Conservation (phyloP, 2,329 filamentous ascomycete species). For the Hypoxylon sp. region DNA sequence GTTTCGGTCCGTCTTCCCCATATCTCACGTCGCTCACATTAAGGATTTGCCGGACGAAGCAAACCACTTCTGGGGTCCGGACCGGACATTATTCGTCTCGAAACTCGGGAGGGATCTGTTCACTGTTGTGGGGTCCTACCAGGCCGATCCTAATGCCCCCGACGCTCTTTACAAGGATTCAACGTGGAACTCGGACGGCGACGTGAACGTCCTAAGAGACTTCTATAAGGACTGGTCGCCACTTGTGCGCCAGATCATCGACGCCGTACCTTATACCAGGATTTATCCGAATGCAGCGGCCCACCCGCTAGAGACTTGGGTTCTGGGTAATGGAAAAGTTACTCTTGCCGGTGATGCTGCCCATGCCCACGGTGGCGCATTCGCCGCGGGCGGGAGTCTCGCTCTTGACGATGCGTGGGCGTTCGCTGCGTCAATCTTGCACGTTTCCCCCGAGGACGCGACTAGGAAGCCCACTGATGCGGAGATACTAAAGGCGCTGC, state of each 20-base stretch:
- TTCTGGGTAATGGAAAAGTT: conserved; percentile 56
- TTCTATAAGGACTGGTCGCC: conserved; percentile 62
- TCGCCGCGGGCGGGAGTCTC: conserved; percentile 59
- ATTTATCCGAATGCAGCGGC: conserved; percentile 62
- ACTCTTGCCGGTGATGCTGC: conserved; percentile 60
- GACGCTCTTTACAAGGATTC: conserved; percentile 53
- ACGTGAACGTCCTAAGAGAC: conserved; percentile 56
- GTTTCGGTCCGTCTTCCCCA: conserved; percentile 62
- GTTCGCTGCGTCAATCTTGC: conserved; percentile 57
- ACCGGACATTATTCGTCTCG: conserved; percentile 61
- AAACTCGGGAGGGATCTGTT: conserved; percentile 60
- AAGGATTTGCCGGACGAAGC: conserved; percentile 60
- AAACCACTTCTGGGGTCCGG: conserved; percentile 61
- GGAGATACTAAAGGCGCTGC: conserved; percentile 53
- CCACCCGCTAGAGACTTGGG: conserved; percentile 59
- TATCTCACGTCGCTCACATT: conserved; percentile 58
- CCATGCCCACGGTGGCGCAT: conserved; percentile 60
- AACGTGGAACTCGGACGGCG: conserved; percentile 59
- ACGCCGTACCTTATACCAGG: conserved; percentile 58
- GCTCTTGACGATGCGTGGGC: conserved; percentile 62
- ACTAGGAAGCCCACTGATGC: conserved; percentile 17
- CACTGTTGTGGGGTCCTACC: conserved; percentile 61
- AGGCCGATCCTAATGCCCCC: conserved; percentile 56
- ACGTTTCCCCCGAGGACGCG: conserved; percentile 53
- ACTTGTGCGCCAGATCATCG: conserved; percentile 57